Evolutionary conservation across 1,284 basidiomycete genomes (phyloP), one percentile per base, ranked within the genome.

Genomic region (Blastosporella zonata): DNA sequence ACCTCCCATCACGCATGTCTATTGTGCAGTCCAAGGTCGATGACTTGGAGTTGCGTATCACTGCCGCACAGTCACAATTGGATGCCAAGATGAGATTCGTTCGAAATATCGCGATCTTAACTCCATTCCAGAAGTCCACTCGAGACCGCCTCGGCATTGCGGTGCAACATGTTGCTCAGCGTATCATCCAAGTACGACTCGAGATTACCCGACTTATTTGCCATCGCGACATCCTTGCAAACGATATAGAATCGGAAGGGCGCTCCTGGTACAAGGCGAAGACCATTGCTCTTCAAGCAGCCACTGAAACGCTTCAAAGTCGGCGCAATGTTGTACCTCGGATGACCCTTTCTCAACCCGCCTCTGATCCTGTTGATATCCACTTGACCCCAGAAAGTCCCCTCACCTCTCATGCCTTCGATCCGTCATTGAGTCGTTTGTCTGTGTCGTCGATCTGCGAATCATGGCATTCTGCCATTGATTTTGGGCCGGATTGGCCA

Each of bases 111-210:
- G 85, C 84, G 1, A 80, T 89, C 43, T 73, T 97, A 40, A 88
- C 91, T 6, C 93, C 95, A 1, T 95, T 97, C 66, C 90, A 88
- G 61, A 81, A 81, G 45, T 72, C 84, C 4, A 94, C 93, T 1
- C 81, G 92, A 38, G 89, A 91, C 53, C 78, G 85, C 38, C 75
- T 97, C 28, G 71, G 81, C 21, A 58, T 69, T 22, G 74, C 82
- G 3, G 71, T 93, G 13, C 81, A 85, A 54, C 71, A 69, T n/a
- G 71, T 88, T 3, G 79, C 87, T 6, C 81, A 78, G 57, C 78
- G 79, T 34, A 72, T 97, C 50, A 79, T 79, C 56, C 73, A 78
- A 52, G 70, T 82, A 42, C 81, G 92, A 36, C 73, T 96, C 50
- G 81, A 90, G n/a, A 71, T 92, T 43, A 79, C 82, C 57, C 87